Evolutionary conservation across 2,329 filamentous ascomycete species (phyloP).

Genomic region (Didymella sp.): DNA sequence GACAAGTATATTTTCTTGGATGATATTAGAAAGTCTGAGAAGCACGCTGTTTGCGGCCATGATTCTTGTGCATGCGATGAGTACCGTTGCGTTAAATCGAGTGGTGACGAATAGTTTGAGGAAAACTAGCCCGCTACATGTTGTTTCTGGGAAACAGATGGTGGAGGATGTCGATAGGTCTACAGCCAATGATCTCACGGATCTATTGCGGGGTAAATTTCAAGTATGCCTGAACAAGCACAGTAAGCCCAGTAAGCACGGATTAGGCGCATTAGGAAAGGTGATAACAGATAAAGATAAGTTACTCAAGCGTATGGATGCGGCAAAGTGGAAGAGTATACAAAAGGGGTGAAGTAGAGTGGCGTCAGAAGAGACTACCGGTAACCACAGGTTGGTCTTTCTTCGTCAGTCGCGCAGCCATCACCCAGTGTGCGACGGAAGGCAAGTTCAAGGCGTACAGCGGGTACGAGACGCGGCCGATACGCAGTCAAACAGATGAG

Average conservation of each 20-base stretch:
- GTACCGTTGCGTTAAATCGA: background rate
- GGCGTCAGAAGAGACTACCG: background rate
- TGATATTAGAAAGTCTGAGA: background rate
- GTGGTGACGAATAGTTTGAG: too few relatives aligned
- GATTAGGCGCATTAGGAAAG: too few relatives aligned
- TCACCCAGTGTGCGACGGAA: background rate
- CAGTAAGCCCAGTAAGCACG: background rate
- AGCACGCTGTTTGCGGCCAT: background rate
- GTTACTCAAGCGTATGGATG: too few relatives aligned
- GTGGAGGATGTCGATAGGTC: background rate
- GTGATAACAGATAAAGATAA: too few relatives aligned
- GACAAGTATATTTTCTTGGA: background rate
- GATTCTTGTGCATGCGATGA: background rate
- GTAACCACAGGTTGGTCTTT: background rate
- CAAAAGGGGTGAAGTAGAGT: too few relatives aligned
- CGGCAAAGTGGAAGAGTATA: too few relatives aligned
- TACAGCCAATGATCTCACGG: background rate
- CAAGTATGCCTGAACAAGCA: background rate
- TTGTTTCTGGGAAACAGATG: background rate
- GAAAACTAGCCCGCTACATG: background rate
- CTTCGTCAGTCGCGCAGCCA: background rate
- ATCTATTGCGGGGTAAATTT: background rate
- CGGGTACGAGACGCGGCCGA: too few relatives aligned
- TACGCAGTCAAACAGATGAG: too few relatives aligned
- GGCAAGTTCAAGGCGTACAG: background rate